Conservation (phyloP, 139 green algal species). For the Nannochloris sp. region DNA sequence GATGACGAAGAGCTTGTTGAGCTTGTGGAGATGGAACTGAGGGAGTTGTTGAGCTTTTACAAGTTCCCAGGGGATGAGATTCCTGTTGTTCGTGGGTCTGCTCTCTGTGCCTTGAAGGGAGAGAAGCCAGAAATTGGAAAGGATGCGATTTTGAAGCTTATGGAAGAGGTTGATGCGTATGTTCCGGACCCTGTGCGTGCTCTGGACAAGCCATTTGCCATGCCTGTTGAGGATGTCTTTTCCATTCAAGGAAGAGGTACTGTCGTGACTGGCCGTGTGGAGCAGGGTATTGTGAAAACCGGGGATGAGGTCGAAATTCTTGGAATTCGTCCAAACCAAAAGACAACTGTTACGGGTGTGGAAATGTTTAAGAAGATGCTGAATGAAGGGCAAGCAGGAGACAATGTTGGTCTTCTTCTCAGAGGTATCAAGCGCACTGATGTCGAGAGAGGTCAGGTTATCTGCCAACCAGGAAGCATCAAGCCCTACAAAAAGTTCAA, state of each 20-base stretch:
- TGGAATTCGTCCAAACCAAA: slow-evolving; percentile 67
- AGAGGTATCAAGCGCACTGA: slow-evolving; percentile 93
- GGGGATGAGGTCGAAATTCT: slow-evolving; percentile 94
- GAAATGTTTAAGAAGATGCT: slow-evolving; percentile 99
- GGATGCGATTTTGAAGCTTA: slow-evolving; percentile 81
- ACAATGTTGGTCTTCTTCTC: slow-evolving; percentile 95
- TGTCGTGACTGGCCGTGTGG: slow-evolving; percentile 87
- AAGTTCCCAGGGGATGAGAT: slow-evolving; percentile 92
- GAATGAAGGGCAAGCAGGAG: slow-evolving; percentile 83
- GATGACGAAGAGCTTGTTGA: slow-evolving; percentile 96
- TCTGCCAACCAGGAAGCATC: slow-evolving; percentile 77
- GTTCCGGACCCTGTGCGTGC: slow-evolving; percentile 68
- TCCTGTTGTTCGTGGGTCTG: slow-evolving; percentile 79
- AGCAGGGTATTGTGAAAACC: slow-evolving; percentile 87
- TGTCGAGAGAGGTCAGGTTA: slow-evolving; percentile 80
- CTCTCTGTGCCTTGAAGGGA: slow-evolving; percentile 80
- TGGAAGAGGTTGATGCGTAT: slow-evolving; percentile 80
- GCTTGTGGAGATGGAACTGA: slow-evolving; percentile 97
- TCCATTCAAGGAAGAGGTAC: slow-evolving; percentile 91
- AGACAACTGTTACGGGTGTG: slow-evolving; percentile 86
- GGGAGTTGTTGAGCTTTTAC: slow-evolving; percentile 97
- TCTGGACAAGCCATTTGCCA: slow-evolving; percentile 93
- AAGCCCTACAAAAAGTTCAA: slow-evolving; percentile 71
- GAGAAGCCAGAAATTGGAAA: slow-evolving; percentile 71
- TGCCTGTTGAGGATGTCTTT: slow-evolving; percentile 98